Evolutionary conservation across 2,329 filamentous ascomycete species (phyloP).

Genomic region (Sporothrix pseudoabietina): DNA sequence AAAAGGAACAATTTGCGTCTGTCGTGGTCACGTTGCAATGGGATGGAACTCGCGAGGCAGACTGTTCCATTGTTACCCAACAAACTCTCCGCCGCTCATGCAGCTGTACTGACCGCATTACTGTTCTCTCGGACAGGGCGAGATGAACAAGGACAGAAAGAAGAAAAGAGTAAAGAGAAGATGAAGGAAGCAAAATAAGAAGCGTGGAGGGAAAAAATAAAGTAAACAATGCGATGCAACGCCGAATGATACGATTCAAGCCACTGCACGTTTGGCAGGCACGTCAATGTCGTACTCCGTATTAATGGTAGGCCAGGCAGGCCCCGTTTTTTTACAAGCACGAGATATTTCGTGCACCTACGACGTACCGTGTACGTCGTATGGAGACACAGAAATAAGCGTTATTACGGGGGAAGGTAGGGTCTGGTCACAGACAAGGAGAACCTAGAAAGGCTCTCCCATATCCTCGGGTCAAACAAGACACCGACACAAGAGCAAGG

Average conservation of each 20-base stretch:
- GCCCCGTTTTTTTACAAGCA: not conserved
- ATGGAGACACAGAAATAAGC: conserved; percentile 1
- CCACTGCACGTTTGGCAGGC: conserved; percentile 9
- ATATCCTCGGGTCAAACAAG: conserved; percentile 13
- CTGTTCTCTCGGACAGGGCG: not conserved
- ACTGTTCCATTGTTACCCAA: not conserved
- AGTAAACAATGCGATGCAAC: conserved; percentile 15
- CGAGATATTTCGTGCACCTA: not conserved
- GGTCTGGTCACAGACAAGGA: conserved; percentile 9
- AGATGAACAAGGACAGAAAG: not conserved
- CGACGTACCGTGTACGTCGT: too few relatives aligned
- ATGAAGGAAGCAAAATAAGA: not conserved
- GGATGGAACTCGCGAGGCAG: not conserved
- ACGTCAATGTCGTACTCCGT: not conserved
- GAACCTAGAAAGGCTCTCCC: conserved; percentile 5
- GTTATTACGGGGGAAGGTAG: not conserved
- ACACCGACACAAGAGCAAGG: not conserved
- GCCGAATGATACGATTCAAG: not conserved
- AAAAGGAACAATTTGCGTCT: not conserved
- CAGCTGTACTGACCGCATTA: not conserved
- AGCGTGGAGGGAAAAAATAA: not conserved
- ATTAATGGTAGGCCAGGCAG: not conserved
- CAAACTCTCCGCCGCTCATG: not conserved
- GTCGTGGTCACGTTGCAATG: not conserved
- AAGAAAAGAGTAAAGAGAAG: not conserved